phyloP scores from a whole-genome alignment of 257 asterid genomes.

The Osmanthus fragrans region DNA sequence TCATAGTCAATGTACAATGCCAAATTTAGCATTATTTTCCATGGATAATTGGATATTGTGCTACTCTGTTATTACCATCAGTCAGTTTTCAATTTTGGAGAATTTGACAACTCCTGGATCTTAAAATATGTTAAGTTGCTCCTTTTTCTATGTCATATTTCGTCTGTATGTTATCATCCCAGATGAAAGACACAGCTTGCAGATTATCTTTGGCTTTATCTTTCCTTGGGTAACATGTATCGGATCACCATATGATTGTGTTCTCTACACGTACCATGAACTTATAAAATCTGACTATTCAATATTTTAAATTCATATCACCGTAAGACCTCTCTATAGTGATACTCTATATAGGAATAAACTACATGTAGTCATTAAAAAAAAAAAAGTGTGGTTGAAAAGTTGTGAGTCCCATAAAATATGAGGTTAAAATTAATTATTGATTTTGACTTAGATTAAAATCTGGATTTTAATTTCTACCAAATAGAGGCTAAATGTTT shows the following conservation, averaged over 20 bases:
- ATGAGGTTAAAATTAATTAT: no score
- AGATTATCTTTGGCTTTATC: slow-evolving; percentile 17
- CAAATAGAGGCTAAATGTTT: no score
- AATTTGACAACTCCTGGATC: slow-evolving; percentile 4
- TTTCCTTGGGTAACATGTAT: slow-evolving; percentile 15
- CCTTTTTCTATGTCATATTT: slow-evolving; percentile 12
- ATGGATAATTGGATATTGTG: slow-evolving; percentile 11
- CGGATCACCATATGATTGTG: slow-evolving; percentile 3
- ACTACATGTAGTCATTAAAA: no score
- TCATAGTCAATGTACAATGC: neutral
- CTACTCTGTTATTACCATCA: slow-evolving; percentile 6
- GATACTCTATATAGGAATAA: no score
- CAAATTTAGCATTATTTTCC: slow-evolving; percentile 7
- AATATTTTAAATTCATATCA: neutral
- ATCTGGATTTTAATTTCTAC: no score
- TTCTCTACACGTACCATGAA: slow-evolving; percentile 11
- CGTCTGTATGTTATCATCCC: slow-evolving; percentile 19
- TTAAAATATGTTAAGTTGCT: slow-evolving; percentile 11
- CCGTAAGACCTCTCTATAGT: no score
- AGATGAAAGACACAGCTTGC: slow-evolving; percentile 16
- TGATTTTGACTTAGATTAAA: no score
- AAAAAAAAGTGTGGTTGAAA: no score
- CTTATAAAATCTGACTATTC: slow-evolving; percentile 10
- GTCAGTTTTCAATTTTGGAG: slow-evolving; percentile 6
- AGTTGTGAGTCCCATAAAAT: no score